Evolutionary conservation across 805 yeast genomes (phyloP).

Genomic region (Metschnikowia cerradonensis): DNA sequence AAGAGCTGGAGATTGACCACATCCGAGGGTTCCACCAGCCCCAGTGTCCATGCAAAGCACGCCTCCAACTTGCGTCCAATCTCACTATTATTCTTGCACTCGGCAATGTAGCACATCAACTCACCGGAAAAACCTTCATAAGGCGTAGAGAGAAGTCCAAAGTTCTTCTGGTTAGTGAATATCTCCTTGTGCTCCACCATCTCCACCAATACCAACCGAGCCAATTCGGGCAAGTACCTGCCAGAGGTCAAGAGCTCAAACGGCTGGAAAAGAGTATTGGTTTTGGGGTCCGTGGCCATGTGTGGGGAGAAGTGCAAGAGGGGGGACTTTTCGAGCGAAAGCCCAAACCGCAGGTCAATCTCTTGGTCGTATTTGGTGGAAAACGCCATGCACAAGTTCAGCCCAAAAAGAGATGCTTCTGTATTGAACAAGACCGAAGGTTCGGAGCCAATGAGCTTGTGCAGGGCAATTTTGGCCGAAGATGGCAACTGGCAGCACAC

Average conservation of each 20-base stretch:
- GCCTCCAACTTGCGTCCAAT: slow-evolving; percentile 20
- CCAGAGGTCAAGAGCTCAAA: slow-evolving; percentile 53
- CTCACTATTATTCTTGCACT: slow-evolving; percentile 18
- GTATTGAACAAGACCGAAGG: slow-evolving; percentile 38
- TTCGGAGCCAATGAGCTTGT: slow-evolving; percentile 11
- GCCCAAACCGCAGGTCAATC: slow-evolving; percentile 31
- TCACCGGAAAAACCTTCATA: slow-evolving; percentile 39
- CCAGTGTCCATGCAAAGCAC: slow-evolving; percentile 21
- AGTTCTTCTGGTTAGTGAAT: slow-evolving; percentile 19
- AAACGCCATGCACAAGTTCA: slow-evolving; percentile 25
- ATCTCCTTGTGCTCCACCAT: slow-evolving; percentile 27
- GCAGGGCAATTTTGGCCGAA: slow-evolving; percentile 13
- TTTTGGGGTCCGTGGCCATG: slow-evolving; percentile 26
- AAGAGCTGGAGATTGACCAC: slow-evolving; percentile 25
- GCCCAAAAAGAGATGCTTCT: slow-evolving; percentile 56
- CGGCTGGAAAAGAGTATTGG: slow-evolving; percentile 46
- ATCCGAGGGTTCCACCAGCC: slow-evolving; percentile 23
- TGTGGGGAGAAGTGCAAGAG: slow-evolving; percentile 22
- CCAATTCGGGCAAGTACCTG: slow-evolving; percentile 51
- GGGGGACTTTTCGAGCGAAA: not conserved
- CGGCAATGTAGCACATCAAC: slow-evolving; percentile 37
- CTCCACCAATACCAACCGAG: slow-evolving; percentile 41
- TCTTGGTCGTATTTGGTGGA: slow-evolving; percentile 39
- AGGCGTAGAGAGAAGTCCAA: slow-evolving; percentile 14
- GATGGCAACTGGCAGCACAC: slow-evolving; percentile 40